phyloP scores from a whole-genome alignment of 2,329 filamentous ascomycete species.

The Orbilia oligospora region DNA sequence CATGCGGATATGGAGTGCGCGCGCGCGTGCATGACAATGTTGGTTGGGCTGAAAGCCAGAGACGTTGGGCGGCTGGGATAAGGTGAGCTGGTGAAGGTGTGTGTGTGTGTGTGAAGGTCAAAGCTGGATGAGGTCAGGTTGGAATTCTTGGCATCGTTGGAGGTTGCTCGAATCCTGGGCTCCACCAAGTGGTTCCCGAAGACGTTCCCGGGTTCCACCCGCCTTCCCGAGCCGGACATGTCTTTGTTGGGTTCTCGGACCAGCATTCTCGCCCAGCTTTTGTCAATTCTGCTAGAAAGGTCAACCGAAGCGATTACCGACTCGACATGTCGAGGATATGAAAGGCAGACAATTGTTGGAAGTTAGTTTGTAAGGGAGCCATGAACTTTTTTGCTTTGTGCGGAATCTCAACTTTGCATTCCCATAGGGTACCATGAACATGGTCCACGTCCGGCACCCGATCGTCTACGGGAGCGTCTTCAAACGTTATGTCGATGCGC shows the following conservation, averaged over 20 bases:
- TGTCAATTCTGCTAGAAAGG: slow-evolving; percentile 23
- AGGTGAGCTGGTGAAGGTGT: slow-evolving; percentile 21
- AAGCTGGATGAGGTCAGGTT: slow-evolving; percentile 17
- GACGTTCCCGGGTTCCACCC: slow-evolving; percentile 16
- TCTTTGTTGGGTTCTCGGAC: slow-evolving; percentile 11
- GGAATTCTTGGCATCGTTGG: slow-evolving; percentile 2
- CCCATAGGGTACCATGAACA: slow-evolving; percentile 51
- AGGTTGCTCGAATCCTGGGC: slow-evolving; percentile 20
- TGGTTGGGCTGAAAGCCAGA: slow-evolving; percentile 32
- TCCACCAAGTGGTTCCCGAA: slow-evolving; percentile 36
- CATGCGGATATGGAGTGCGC: slow-evolving; percentile 34
- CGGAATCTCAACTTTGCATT: slow-evolving; percentile 42
- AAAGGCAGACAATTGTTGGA: slow-evolving; percentile 24
- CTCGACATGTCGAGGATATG: slow-evolving; percentile 22
- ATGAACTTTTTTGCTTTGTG: slow-evolving; percentile 54
- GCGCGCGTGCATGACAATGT: slow-evolving; percentile 36
- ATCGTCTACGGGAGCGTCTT: slow-evolving; percentile 40
- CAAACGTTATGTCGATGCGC: slow-evolving; percentile 57
- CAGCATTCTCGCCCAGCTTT: slow-evolving; percentile 26
- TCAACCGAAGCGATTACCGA: slow-evolving; percentile 49
- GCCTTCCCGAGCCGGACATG: slow-evolving; percentile 41
- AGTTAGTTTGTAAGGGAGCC: slow-evolving; percentile 5
- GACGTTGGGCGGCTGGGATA: slow-evolving; percentile 32
- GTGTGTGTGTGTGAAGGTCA: too few species aligned
- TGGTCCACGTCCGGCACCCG: slow-evolving; percentile 30